Evolutionary conservation across 2,329 filamentous ascomycete species (phyloP).

Genomic region (Alternaria longipes): DNA sequence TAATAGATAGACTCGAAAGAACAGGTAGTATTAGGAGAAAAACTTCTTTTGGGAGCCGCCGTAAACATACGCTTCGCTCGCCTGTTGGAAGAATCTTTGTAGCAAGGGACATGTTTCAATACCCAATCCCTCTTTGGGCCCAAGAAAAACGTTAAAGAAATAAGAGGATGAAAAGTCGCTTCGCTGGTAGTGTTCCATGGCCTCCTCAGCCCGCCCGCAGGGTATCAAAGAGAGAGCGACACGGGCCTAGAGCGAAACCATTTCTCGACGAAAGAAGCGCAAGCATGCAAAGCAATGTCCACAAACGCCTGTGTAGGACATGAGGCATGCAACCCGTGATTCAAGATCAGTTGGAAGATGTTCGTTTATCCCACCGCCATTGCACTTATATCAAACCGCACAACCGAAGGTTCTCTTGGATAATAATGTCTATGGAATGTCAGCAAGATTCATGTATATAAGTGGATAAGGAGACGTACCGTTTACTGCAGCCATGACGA

Average conservation of each 20-base stretch:
- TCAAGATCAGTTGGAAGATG: constrained; percentile 42
- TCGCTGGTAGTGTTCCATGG: constrained; percentile 32
- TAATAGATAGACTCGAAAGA: constrained; percentile 12
- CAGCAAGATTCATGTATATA: constrained; percentile 47
- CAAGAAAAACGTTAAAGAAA: constrained; percentile 17
- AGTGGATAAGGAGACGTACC: constrained; percentile 65
- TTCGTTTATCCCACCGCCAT: constrained; percentile 35
- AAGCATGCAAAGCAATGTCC: constrained; percentile 40
- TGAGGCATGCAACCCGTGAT: constrained; percentile 50
- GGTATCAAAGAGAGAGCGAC: constrained; percentile 49
- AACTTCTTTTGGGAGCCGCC: constrained; percentile 23
- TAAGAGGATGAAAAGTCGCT: constrained; percentile 26
- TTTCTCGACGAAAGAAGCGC: constrained; percentile 36
- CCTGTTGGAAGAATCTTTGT: constrained; percentile 7
- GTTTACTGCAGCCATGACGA: constrained; percentile 99
- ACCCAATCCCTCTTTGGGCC: constrained; percentile 21
- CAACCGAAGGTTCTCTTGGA: constrained; percentile 97
- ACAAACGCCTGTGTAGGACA: constrained; percentile 50
- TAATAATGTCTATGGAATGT: constrained; percentile 86
- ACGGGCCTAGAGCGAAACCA: constrained; percentile 42
- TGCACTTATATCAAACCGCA: constrained; percentile 88
- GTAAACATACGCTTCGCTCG: constrained; percentile 9
- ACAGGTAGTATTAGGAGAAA: constrained; percentile 30
- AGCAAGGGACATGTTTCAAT: constrained; percentile 18
- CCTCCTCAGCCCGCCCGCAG: constrained; percentile 36